These are phyloP conservation scores for Neurospora sp. DNA, from an alignment of 495 filamentous ascomycete species.

Conservation along the genomic window DNA sequence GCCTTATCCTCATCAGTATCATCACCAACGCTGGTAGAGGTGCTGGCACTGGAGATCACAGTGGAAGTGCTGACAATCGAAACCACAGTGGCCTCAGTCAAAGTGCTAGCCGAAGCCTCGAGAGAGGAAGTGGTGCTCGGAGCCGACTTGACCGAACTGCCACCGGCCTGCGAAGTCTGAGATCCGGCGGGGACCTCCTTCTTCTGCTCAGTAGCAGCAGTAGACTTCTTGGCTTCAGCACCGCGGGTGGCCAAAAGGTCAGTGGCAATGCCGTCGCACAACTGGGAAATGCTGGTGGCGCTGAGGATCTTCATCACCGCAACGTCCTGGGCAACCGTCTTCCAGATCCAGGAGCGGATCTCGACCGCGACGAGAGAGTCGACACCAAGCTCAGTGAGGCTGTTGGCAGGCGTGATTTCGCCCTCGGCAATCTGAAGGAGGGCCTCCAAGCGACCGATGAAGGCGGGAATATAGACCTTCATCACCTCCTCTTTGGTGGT, in stretches of 20 bases:
- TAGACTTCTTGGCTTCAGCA: not conserved
- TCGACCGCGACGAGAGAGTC: conserved; percentile 43
- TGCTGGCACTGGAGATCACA: not conserved
- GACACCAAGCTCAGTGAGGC: conserved; percentile 28
- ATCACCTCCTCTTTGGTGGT: conserved; percentile 8
- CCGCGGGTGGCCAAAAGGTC: not conserved
- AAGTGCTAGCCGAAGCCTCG: not conserved
- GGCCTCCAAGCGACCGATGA: conserved; percentile 17
- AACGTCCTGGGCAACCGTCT: conserved; percentile 33
- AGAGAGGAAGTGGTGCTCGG: not conserved
- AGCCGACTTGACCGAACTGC: not conserved
- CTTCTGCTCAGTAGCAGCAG: not conserved
- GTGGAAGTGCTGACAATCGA: not conserved
- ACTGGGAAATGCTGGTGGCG: conserved; percentile 24
- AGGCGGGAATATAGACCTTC: conserved; percentile 12
- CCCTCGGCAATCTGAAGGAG: conserved; percentile 24
- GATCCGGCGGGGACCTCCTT: not conserved
- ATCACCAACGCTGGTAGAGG: not conserved
- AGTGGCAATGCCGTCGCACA: conserved; percentile 13
- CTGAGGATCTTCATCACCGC: conserved; percentile 44
- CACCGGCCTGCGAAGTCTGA: not conserved
- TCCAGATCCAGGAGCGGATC: conserved; percentile 35
- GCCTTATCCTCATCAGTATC: not conserved
- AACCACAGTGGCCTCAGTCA: not conserved
- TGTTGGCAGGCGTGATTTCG: conserved; percentile 14